Evolutionary conservation across 768 basidiomycete genomes (phyloP).

Genomic region (Termitomyces sp.): DNA sequence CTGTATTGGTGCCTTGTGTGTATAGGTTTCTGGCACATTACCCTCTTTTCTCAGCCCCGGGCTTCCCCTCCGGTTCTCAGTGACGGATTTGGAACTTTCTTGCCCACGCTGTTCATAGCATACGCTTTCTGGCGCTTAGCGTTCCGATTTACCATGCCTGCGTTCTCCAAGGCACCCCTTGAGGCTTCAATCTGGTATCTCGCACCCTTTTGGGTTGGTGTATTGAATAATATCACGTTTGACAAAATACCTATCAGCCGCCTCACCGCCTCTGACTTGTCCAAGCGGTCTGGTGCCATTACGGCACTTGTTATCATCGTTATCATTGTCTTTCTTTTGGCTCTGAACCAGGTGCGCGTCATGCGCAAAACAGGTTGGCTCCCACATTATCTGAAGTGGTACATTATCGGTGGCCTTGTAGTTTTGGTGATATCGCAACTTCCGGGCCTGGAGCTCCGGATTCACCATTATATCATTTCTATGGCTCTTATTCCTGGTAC

Average conservation of each 20-base stretch:
- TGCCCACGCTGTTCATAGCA: constrained; percentile 72
- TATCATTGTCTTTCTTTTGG: constrained; percentile 51
- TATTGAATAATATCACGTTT: constrained; percentile 68
- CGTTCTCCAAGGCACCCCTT: constrained; percentile 60
- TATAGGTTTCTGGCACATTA: constrained; percentile 83
- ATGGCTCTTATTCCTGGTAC: constrained; percentile 74
- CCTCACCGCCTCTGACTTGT: constrained; percentile 66
- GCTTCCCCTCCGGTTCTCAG: constrained; percentile 64
- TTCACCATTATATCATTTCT: constrained; percentile 82
- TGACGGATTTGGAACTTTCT: constrained; percentile 69
- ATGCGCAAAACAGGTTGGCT: constrained; percentile 85
- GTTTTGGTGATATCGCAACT: constrained; percentile 60
- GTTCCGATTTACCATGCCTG: constrained; percentile 68
- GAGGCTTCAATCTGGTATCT: constrained; percentile 75
- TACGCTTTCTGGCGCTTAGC: constrained; percentile 78
- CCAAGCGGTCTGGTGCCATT: constrained; percentile 60
- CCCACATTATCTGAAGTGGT: constrained; percentile 72
- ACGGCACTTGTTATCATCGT: constrained; percentile 64
- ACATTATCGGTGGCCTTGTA: constrained; percentile 60
- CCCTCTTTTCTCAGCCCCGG: constrained; percentile 72
- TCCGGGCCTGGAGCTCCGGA: constrained; percentile 61
- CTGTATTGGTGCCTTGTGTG: constrained; percentile 75
- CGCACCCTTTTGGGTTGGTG: constrained; percentile 72
- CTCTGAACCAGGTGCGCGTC: constrained; percentile 73
- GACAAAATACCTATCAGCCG: constrained; percentile 73